These are phyloP conservation scores for Mediolabrus comicus DNA, from an alignment of 108 stramenopile genomes.

Conservation along the genomic window DNA sequence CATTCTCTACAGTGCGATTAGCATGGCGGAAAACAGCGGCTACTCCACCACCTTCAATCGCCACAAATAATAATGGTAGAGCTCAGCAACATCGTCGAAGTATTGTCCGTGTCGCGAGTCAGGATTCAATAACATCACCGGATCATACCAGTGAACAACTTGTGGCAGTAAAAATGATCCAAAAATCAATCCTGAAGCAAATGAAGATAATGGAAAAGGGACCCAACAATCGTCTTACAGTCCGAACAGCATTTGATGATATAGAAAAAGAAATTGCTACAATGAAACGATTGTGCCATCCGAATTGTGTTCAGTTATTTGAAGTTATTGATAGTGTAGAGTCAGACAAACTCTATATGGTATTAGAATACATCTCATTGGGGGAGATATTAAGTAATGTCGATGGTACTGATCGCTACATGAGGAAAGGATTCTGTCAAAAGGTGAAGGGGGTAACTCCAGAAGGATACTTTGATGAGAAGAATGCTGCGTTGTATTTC, in stretches of 20 bases:
- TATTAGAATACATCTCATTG: slow-evolving; percentile 84
- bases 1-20: slow-evolving; percentile 21
- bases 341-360: slow-evolving; percentile 81
- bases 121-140: background rate
- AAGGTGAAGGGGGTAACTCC: slow-evolving; percentile 44
- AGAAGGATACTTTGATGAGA: slow-evolving; percentile 78
- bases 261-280: slow-evolving; percentile 89
- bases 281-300: slow-evolving; percentile 86
- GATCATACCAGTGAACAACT: slow-evolving; percentile 52
- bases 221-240: slow-evolving; percentile 41
- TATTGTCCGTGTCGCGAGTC: slow-evolving; percentile 21
- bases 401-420: slow-evolving; percentile 62
- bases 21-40: slow-evolving; percentile 16
- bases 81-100: slow-evolving; percentile 17
- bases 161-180: slow-evolving; percentile 84
- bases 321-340: slow-evolving; percentile 88
- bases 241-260: slow-evolving; percentile 76
- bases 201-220: slow-evolving; percentile 65
- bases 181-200: slow-evolving; percentile 77
- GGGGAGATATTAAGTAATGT: slow-evolving; percentile 89
- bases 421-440: slow-evolving; percentile 20
- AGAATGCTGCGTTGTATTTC: slow-evolving; percentile 74
- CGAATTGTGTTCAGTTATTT: slow-evolving; percentile 73
- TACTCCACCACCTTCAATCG: no score
- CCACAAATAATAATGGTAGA: no score